Conservation (phyloP, 768 basidiomycete genomes). For the Phaeotremella fagi region DNA sequence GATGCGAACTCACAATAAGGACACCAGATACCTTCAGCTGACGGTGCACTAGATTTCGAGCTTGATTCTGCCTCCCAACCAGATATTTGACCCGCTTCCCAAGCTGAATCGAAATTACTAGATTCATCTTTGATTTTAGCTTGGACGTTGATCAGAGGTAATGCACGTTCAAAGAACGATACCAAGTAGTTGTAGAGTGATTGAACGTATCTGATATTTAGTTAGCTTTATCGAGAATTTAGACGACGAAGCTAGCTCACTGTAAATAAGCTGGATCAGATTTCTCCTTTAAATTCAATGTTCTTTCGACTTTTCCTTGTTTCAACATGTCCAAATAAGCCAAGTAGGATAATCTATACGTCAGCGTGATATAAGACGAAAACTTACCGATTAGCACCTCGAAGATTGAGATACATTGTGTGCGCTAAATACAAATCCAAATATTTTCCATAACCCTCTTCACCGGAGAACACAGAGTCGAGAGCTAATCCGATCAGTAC, state of each 20-base stretch:
- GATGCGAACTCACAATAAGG: conserved; percentile 67
- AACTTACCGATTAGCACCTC: conserved; percentile 55
- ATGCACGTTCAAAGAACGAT: conserved; percentile 77
- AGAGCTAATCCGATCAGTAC: conserved; percentile 34
- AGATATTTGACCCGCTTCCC: conserved; percentile 69
- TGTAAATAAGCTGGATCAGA: conserved; percentile 35
- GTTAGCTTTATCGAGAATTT: neutral
- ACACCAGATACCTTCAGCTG: conserved; percentile 81
- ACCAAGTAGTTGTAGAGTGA: conserved; percentile 75
- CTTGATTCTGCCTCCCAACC: conserved; percentile 64
- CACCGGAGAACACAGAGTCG: conserved; percentile 77
- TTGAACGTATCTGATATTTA: conserved; percentile 66
- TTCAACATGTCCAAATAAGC: conserved; percentile 88
- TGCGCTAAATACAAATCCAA: conserved; percentile 88
- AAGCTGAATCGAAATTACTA: conserved; percentile 67
- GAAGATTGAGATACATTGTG: conserved; percentile 81
- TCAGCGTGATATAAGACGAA: no score
- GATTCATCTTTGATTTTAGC: conserved; percentile 62
- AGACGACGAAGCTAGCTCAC: conserved; percentile 3
- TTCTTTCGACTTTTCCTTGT: conserved; percentile 55
- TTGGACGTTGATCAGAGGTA: conserved; percentile 74
- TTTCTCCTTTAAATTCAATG: conserved; percentile 43
- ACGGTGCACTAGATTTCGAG: conserved; percentile 44
- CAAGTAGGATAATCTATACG: conserved; percentile 67
- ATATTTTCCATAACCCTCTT: conserved; percentile 91